phyloP scores from a whole-genome alignment of 139 green algal species.

The Chlorella vulgaris region DNA sequence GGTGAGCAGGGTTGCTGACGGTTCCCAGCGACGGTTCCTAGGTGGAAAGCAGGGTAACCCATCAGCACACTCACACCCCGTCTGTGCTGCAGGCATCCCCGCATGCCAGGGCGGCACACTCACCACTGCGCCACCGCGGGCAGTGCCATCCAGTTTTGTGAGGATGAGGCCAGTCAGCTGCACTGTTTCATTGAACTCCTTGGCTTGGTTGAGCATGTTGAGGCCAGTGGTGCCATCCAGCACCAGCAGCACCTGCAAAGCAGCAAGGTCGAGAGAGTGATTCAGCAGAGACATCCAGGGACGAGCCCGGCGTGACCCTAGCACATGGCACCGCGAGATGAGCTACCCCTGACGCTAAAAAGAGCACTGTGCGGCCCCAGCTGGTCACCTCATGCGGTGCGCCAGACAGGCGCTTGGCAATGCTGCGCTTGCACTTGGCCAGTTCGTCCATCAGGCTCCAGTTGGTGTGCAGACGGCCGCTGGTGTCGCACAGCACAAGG shows the following conservation, averaged over 20 bases:
- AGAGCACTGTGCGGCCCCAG: no score
- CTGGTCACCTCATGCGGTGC: conserved; percentile 76
- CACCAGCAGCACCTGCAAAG: conserved; percentile 87
- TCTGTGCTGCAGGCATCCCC: no score
- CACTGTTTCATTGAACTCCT: conserved; percentile 91
- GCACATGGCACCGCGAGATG: no score
- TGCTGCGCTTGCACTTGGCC: conserved; percentile 63
- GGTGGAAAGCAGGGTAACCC: no score
- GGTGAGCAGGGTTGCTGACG: no score
- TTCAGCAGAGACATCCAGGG: conserved; percentile 89
- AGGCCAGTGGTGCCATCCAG: conserved; percentile 98
- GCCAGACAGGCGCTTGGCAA: conserved; percentile 57
- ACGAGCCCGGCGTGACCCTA: no score
- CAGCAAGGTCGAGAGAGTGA: conserved; percentile 23
- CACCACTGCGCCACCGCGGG: conserved; percentile 80
- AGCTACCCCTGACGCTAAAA: no score
- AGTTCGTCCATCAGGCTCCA: conserved; percentile 89
- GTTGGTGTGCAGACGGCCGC: conserved; percentile 94
- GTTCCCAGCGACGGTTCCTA: no score
- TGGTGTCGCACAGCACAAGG: conserved; percentile 93
- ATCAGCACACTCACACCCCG: no score
- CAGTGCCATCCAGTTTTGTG: conserved; percentile 97
- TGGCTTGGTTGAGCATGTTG: conserved; percentile 95
- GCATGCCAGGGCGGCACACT: no score
- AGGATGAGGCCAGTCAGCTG: conserved; percentile 91